phyloP scores from a whole-genome alignment of 75 land plant genomes.

The Cunninghamia lanceolata region DNA sequence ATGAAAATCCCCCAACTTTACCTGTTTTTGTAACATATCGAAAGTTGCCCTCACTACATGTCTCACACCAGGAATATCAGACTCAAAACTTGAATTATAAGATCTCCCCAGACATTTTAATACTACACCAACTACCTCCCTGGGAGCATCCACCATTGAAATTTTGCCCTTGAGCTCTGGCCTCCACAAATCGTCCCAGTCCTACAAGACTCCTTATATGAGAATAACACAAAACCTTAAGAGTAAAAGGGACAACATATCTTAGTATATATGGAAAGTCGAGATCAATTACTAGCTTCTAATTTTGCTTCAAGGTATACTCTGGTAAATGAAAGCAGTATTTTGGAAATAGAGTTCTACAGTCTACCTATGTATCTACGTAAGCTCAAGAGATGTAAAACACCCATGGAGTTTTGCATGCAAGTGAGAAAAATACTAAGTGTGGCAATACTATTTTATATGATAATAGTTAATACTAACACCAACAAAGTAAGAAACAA shows the following conservation, averaged over 20 bases:
- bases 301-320: not conserved
- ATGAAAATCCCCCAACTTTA: slow-evolving; percentile 7
- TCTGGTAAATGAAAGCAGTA: not conserved
- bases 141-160: slow-evolving; percentile 84
- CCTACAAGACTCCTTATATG: slow-evolving; percentile 40
- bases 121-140: slow-evolving; percentile 91
- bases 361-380: not conserved
- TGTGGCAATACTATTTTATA: not conserved
- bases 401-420: not conserved
- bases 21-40: slow-evolving; percentile 61
- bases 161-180: slow-evolving; percentile 90
- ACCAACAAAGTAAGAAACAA: not conserved
- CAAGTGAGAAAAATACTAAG: not conserved
- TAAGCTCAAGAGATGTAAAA: not conserved
- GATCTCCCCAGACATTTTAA: slow-evolving; percentile 85
- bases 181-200: slow-evolving; percentile 90
- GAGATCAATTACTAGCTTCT: not conserved
- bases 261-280: not conserved
- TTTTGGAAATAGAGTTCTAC: not conserved
- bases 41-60: slow-evolving; percentile 50
- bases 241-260: not conserved
- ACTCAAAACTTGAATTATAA: slow-evolving; percentile 75
- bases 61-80: slow-evolving; percentile 69
- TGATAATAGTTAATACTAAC: not conserved
- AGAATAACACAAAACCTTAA: not conserved